Evolutionary conservation across 495 filamentous ascomycete genomes (phyloP), one percentile per base, ranked within the genome.

Genomic region (Tuber indicum): DNA sequence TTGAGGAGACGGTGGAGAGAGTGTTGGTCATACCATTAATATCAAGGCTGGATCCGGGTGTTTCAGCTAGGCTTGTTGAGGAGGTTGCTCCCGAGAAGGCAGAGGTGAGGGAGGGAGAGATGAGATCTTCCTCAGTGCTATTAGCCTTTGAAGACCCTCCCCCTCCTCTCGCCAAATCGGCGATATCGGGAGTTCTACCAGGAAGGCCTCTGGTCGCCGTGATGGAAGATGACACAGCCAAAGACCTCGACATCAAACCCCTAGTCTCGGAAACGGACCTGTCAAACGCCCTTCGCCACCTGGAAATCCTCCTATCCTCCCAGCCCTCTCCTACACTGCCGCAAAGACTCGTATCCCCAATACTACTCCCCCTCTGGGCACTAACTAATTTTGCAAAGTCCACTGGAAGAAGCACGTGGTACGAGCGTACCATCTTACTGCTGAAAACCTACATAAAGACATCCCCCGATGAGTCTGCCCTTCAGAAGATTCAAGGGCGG

Each of bases 341-440:
- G 3, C 88, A 89, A 76, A 86, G 89, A 72, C 83, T 91, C 6
- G 74, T 91, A 14, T 82, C 85, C 42, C 89, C 88, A 0, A 83
- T 89, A 32, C 81, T 91, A 21, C 85, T 90, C 46, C 87, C 88
- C 1, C 84, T 91, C 23, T 91, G 90, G 90, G 89, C 87, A 3
- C 81, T 91, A 44, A 74, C 85, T 45, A 85, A 84, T 46, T 88
- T 86, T 72, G 82, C 87, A 4, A 79, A 72, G 26, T 43, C 72
- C 17, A 84, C 77, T 46, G 77, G 81, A 26, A 81, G 81, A 21
- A 82, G 70, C 45, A 72, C 75, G 7, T 83, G 81, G 81, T 71
- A 81, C 26, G 46, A 70, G 16, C 74, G 75, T 36, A 74, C 70
- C 19, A 49, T 79, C 47, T 44, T 72, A 26, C 46, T 83, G 2